Conservation (phyloP, 2,329 filamentous ascomycete species). For the Boeremia exigua region DNA sequence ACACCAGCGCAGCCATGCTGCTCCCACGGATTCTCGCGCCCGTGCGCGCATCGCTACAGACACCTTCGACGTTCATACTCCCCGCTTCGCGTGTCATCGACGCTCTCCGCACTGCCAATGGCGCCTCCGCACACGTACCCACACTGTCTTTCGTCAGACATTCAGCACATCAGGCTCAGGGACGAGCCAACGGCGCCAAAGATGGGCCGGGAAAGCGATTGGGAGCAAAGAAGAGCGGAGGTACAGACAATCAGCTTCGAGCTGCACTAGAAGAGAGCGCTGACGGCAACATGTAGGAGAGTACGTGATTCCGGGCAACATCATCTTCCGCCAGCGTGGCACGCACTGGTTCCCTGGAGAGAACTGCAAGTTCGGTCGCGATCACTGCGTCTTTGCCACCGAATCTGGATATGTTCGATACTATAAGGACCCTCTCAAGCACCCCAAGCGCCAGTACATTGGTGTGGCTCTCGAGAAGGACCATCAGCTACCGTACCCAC, state of each 20-base stretch:
- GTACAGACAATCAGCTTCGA: slow-evolving; percentile 51
- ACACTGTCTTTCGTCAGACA: slow-evolving; percentile 59
- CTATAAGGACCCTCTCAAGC: slow-evolving; percentile 83
- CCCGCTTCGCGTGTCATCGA: slow-evolving; percentile 42
- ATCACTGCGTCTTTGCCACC: slow-evolving; percentile 92
- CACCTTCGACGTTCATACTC: slow-evolving; percentile 26
- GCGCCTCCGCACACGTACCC: slow-evolving; percentile 37
- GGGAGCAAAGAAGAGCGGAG: slow-evolving; percentile 91
- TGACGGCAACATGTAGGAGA: slow-evolving; percentile 65
- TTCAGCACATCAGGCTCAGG: slow-evolving; percentile 70
- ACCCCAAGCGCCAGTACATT: slow-evolving; percentile 92
- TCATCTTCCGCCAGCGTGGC: slow-evolving; percentile 96
- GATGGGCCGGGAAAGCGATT: slow-evolving; percentile 82
- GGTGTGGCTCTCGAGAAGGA: slow-evolving; percentile 86
- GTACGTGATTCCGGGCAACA: slow-evolving; percentile 94
- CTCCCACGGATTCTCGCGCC: slow-evolving; percentile 49
- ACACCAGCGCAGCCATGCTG: slow-evolving; percentile 45
- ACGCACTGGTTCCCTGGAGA: slow-evolving; percentile 95
- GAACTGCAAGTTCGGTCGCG: slow-evolving; percentile 91
- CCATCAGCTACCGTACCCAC: slow-evolving; percentile 78
- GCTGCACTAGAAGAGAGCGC: background rate
- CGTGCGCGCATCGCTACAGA: slow-evolving; percentile 39
- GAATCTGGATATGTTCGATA: slow-evolving; percentile 92
- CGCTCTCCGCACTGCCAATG: slow-evolving; percentile 41
- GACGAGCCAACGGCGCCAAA: slow-evolving; percentile 72